Conservation (phyloP, 192 early-diverging fungal species). For the Rhizoclosmatium globosum region DNA sequence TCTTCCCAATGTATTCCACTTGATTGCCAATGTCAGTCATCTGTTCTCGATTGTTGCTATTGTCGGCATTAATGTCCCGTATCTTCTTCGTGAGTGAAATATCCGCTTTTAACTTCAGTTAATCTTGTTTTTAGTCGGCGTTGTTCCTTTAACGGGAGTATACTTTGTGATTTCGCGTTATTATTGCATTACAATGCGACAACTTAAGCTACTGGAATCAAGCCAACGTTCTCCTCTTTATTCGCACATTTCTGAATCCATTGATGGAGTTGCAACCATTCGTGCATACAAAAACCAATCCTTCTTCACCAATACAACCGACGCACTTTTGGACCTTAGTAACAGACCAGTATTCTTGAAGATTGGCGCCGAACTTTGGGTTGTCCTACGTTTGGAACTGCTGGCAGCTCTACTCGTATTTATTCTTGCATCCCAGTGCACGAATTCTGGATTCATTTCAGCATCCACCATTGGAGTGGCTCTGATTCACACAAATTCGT, state of each 20-base stretch:
- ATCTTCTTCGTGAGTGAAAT: not conserved
- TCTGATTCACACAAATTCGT: conserved; percentile 8
- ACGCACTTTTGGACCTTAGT: conserved; percentile 3
- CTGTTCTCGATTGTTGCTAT: conserved; percentile 1
- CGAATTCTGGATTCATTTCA: not conserved
- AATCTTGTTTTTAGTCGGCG: too few relatives aligned
- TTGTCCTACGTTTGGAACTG: conserved; percentile 14
- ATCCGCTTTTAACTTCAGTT: too few relatives aligned
- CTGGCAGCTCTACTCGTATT: conserved; percentile 13
- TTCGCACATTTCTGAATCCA: conserved; percentile 49
- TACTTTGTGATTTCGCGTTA: conserved; percentile 31
- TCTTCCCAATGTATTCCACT: too few relatives aligned
- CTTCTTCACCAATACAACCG: conserved; percentile 1
- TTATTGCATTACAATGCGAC: conserved; percentile 65
- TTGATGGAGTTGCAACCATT: conserved; percentile 48
- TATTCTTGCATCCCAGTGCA: not conserved
- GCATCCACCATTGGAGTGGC: not conserved
- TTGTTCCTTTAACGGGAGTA: conserved; percentile 12
- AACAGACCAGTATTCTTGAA: conserved; percentile 24
- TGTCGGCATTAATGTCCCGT: conserved; percentile 11
- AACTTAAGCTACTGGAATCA: conserved; percentile 46
- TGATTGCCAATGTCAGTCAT: not conserved
- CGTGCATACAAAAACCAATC: conserved; percentile 17
- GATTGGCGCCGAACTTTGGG: conserved; percentile 27
- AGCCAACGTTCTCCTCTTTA: conserved; percentile 40